Base-by-base conservation (phyloP, 306 rosid genomes). In the Vicia sativa region DNA sequence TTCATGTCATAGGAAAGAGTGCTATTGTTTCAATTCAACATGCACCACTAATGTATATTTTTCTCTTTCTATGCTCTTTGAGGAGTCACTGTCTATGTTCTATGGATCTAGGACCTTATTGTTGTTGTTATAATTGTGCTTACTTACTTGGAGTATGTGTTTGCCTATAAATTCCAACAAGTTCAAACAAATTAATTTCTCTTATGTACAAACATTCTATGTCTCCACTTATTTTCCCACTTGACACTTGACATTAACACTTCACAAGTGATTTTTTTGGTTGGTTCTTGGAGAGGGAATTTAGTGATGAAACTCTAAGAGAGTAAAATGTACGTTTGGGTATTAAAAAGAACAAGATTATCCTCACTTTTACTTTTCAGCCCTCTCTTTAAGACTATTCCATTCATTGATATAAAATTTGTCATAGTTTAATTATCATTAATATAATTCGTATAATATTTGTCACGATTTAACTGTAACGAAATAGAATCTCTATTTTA, bases 381-480 rank as follows among this genome's bases (percentile, higher is more conserved):
- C 81, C 85, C 81, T 78, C 82, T 76, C 92, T 82, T 86, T 83
- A 84, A 81, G 91, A 88, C 91, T 74, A 81, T 81, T 74, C 88
- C 90, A 67, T 78, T 62, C 83, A 79, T 63, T 25, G n/a, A n/a
- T n/a, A n/a, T n/a, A 25, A 25, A 25, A 25, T 25, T 25, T 25
- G 28, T 25, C 28, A 25, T 3, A 25, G 28, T 25, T 25, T 25
- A 25, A 25, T 25, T 3, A 25, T 25, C 3, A 3, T 25, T 25
- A 25, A 25, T 25, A 25, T 1, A 25, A 25, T 3, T 25, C 3
- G 3, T 25, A 25, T 25, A 25, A 25, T 25, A 25, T 25, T 25
- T 25, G 28, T 25, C 28, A 25, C 28, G 4, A 25, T 25, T 25
- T 25, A 25, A 25, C 28, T 25, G 3, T 25, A 25, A 25, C 3